Base-by-base conservation (phyloP, 2,329 filamentous ascomycete species). In the Aspergillus proliferans region DNA sequence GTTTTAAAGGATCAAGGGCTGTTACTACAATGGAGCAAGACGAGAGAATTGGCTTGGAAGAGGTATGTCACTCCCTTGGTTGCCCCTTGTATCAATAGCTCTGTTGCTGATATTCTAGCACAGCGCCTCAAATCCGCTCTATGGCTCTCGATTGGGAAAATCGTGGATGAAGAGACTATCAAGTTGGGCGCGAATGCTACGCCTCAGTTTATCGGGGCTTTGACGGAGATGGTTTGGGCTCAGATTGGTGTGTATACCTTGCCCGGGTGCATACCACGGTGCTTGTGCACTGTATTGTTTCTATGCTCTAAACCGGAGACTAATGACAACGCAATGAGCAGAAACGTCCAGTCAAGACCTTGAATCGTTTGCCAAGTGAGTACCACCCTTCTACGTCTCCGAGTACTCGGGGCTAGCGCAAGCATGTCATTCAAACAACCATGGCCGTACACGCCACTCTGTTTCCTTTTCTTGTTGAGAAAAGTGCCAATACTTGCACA, bases 161-260 rank as follows among this genome's bases (percentile, higher is more conserved):
- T 94, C 52, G 87, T 95, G 55, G 92, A 97, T 66, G 84, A 92
- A 56, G 86, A 95, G 65, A 85, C 84, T 15, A 73, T 89, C 26
- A 76, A 79, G 49, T 76, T 84, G 24, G 83, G 87, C 63, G 80
- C 88, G 55, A 96, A 95, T 68, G 88, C 91, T 6, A 95, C 92
- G 22, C 88, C 88, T 1, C 89, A 95, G 63, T 95, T 94, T 68
- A 94, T 94, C 58, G 89, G 86, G 7, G 82, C 86, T 0, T 69
- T 94, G 63, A 93, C 88, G 1, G 90, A 95, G 68, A 81, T 95
- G 68, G 86, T 92, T 6, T 95, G 88, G 83, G 80, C 84, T 1
- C 90, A 95, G 58, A 86, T 95, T 46, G 87, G 89, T 92, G 76
- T 43, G 70, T 58, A 56, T 40, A 15, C 2, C 15, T 40, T 19